Evolutionary conservation across 2,329 filamentous ascomycete species (phyloP).

Genomic region (Teratosphaeria epicoccoides): DNA sequence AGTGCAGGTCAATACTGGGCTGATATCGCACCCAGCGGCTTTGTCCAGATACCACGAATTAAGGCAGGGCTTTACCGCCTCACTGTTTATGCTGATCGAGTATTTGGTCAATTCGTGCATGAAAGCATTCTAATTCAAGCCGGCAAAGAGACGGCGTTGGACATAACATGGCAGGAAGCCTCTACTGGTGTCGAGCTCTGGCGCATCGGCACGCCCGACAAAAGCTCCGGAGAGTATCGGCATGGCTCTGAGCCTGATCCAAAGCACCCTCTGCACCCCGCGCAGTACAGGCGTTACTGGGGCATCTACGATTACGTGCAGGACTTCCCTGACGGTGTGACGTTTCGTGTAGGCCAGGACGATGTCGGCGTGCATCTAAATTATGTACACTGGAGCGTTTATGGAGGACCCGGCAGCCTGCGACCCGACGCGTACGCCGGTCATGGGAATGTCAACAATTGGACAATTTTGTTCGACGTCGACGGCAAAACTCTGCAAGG

Average conservation of each 20-base stretch:
- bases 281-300: constrained; percentile 54
- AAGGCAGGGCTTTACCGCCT: constrained; percentile 50
- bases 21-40: constrained; percentile 31
- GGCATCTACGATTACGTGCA: constrained; percentile 47
- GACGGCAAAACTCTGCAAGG: constrained; percentile 31
- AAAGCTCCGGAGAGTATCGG: constrained; percentile 49
- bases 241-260: constrained; percentile 45
- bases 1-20: constrained; percentile 55
- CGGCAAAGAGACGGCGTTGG: constrained; percentile 30
- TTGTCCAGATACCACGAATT: constrained; percentile 40
- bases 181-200: constrained; percentile 49
- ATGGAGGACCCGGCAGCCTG: constrained; percentile 45
- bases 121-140: constrained; percentile 40
- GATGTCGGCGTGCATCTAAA: constrained; percentile 44
- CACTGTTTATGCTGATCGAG: constrained; percentile 51
- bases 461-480: constrained; percentile 47
- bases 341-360: constrained; percentile 46
- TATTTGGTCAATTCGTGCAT: constrained; percentile 50
- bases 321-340: constrained; percentile 50
- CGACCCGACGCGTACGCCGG: constrained; percentile 35
- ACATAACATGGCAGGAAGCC: constrained; percentile 44
- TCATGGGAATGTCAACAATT: constrained; percentile 44
- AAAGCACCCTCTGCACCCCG: constrained; percentile 41
- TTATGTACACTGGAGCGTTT: constrained; percentile 57
- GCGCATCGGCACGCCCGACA: constrained; percentile 53